Base-by-base conservation (phyloP, 2,329 filamentous ascomycete genomes). In the Pyrenophora seminiperda region DNA sequence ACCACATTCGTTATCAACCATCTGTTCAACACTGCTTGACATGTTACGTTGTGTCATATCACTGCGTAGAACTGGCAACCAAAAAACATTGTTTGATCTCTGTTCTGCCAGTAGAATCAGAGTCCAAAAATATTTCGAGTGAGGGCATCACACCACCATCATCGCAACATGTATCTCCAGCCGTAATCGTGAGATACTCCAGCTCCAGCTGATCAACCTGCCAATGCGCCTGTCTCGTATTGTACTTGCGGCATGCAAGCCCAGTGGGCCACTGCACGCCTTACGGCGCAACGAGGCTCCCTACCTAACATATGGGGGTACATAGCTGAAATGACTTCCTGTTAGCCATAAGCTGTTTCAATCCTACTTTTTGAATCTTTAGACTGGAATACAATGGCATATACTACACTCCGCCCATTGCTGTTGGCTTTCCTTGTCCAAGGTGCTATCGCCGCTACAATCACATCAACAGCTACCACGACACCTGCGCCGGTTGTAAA, bases 211-310 rank as follows among this genome's bases (percentile, higher is more conserved):
- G 43, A 47, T 38, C 48, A 42, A 27, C 43, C 43, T 24, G 36
- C 27, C 34, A 32, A 41, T 51, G 30, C 39, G n/a, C 29, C 14
- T 17, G 14, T 37, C 32, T 34, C 48, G 44, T 41, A 41, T 42
- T 22, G 17, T 37, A 41, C 38, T 33, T 22, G 42, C 19, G 38
- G 32, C 27, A 27, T 47, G 48, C 32, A 51, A 51, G 48, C 48
- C 48, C 48, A 47, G 48, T 19, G 48, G 48, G 48, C 31, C 47
- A 15, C 19, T 47, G 48, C 38, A 15, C 48, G 48, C 43, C 48
- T 38, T 14, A 41, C 20, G 20, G 48, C 27, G 14, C 37, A 32
- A 5, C 27, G 18, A 31, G 29, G 22, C 29, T 42, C 27, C 32
- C 29, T 33, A 34, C 24, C 32, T 32, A 29, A 38, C 27, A 17